Evolutionary conservation across 179 eudicot genomes (phyloP).

Genomic region (Silene coronaria): DNA sequence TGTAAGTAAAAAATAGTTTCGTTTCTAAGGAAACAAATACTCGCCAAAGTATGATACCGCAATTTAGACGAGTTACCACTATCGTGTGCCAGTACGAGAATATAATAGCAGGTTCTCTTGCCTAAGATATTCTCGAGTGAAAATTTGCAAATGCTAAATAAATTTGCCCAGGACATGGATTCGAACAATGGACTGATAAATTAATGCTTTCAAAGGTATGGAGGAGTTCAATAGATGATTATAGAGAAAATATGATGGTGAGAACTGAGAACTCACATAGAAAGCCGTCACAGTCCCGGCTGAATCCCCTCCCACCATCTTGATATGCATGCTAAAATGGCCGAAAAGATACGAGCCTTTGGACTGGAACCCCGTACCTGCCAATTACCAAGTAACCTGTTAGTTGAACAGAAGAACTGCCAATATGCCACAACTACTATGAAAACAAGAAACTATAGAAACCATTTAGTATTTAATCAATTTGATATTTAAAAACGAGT

Average conservation of each 20-base stretch:
- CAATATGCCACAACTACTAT: neutral
- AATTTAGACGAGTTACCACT: too few relatives aligned
- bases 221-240: neutral
- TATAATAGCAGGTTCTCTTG: too few relatives aligned
- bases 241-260: neutral
- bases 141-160: neutral
- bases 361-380: slow-evolving; percentile 84
- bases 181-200: neutral
- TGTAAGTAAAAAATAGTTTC: too few relatives aligned
- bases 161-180: neutral
- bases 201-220: neutral
- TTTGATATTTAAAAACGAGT: too few relatives aligned
- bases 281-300: slow-evolving; percentile 48
- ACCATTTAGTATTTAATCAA: too few relatives aligned
- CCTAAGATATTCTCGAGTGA: neutral
- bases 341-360: slow-evolving; percentile 76
- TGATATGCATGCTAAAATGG: slow-evolving; percentile 26
- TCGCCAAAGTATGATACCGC: too few relatives aligned
- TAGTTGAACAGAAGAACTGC: neutral
- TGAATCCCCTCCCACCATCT: slow-evolving; percentile 32
- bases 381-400: neutral
- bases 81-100: too few relatives aligned
- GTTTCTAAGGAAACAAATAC: too few relatives aligned
- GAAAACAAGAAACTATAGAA: too few relatives aligned
- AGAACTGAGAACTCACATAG: slow-evolving; percentile 45